A percentile compares a stretch with the other conserved stretches of the same genome.
phyloP scores from a whole-genome alignment of 2,329 filamentous ascomycete species.

The Aspergillus sp. region DNA sequence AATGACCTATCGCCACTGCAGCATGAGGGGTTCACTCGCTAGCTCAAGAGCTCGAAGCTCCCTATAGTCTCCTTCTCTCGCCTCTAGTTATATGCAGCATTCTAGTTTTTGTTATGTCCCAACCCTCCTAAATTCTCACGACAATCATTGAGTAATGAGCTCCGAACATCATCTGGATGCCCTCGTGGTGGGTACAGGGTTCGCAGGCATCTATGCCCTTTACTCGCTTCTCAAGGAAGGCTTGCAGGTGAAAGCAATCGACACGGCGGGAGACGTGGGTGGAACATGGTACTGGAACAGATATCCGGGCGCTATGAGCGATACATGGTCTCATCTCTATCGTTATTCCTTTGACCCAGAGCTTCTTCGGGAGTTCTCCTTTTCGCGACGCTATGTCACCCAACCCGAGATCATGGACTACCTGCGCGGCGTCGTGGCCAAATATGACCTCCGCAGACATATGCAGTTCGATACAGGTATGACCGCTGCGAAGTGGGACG shows the following conservation, averaged over 20 bases:
- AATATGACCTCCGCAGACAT: conserved; percentile 4
- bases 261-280: conserved; percentile 4
- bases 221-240: conserved; percentile 1
- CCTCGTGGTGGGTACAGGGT: conserved; percentile 46
- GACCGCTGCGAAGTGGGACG: not conserved
- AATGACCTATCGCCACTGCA: no score
- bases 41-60: no score
- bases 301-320: conserved; percentile 5
- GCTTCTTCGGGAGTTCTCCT: conserved; percentile 14
- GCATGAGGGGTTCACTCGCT: no score
- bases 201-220: conserved; percentile 37
- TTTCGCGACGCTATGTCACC: conserved; percentile 25
- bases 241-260: conserved; percentile 1
- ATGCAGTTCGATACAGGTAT: conserved; percentile 5
- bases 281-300: conserved; percentile 9
- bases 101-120: no score
- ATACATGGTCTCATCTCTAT: conserved; percentile 5
- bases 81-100: no score
- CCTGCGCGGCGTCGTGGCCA: conserved; percentile 25
- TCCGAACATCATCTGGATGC: conserved; percentile 28
- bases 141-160: not conserved
- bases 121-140: no score
- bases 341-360: conserved; percentile 1
- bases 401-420: conserved; percentile 30
- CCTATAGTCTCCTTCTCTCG: no score